A percentile compares a stretch with the other conserved stretches of the same genome.
phyloP scores from a whole-genome alignment of 345 rosid genomes.

The Citrus unshiu region DNA sequence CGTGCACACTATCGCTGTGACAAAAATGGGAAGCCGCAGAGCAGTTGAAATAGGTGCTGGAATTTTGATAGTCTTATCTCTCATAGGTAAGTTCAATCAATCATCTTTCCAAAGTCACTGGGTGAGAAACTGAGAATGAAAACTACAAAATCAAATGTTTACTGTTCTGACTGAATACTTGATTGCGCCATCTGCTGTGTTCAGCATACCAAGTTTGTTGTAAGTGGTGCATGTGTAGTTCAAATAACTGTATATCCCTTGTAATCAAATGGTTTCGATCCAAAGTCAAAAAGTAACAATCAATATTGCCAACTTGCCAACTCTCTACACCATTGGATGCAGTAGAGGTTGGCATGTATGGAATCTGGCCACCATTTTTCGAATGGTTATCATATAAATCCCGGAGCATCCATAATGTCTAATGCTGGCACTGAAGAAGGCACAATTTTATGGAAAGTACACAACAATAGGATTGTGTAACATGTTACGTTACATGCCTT shows the following conservation, averaged over 20 bases:
- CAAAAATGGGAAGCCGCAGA: constrained; percentile 98
- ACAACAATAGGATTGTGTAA: background rate
- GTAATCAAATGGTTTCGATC: background rate
- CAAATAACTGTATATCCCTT: background rate
- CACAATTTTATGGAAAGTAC: background rate
- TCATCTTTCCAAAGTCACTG: background rate
- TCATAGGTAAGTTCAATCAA: constrained; percentile 57
- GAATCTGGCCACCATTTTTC: background rate
- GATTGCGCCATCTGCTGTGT: background rate
- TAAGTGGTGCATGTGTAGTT: background rate
- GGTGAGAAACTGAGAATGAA: background rate
- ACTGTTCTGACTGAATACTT: background rate
- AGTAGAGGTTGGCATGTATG: background rate
- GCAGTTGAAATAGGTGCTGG: constrained; percentile 86
- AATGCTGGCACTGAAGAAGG: background rate
- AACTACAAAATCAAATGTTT: background rate
- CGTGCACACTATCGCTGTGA: constrained; percentile 96
- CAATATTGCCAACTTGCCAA: background rate
- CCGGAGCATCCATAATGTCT: background rate
- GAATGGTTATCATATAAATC: background rate
- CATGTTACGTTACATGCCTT: background rate
- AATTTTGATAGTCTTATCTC: constrained; percentile 67
- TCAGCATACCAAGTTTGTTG: background rate
- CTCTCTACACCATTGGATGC: background rate
- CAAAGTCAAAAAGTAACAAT: background rate